Evolutionary conservation across 257 asterid genomes (phyloP).

Genomic region (Vinca minor): DNA sequence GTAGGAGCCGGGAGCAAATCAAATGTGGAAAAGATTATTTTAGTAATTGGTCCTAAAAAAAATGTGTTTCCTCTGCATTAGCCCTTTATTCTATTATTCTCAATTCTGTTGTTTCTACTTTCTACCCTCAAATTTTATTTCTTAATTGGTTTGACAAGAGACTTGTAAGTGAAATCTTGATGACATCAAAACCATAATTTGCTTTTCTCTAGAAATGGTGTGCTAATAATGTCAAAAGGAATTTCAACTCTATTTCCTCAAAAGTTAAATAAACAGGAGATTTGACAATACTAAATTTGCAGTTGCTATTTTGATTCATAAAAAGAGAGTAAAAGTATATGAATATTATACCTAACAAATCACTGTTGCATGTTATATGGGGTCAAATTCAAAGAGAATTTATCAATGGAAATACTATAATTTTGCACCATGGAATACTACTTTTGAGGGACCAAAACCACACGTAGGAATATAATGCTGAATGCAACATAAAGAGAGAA

Average conservation of each 20-base stretch:
- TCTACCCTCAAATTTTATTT: no score
- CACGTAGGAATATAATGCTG: not conserved
- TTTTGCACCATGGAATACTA: no score
- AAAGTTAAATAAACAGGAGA: not conserved
- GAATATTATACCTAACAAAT: not conserved
- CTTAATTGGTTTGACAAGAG: not conserved
- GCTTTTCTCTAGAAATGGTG: not conserved
- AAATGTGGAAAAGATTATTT: no score
- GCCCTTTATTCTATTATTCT: conserved; percentile 1
- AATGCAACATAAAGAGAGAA: not conserved
- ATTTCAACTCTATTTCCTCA: not conserved
- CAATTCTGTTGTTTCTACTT: not conserved
- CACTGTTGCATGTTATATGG: not conserved
- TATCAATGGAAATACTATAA: not conserved
- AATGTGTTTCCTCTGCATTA: not conserved
- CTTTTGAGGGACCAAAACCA: not conserved
- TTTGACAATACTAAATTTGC: not conserved
- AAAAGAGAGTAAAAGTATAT: no score
- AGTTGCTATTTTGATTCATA: no score
- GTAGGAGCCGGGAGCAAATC: no score
- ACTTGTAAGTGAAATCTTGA: not conserved
- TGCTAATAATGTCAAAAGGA: not conserved
- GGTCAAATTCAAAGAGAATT: not conserved
- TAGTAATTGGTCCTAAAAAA: not conserved
- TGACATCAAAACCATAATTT: not conserved